These are phyloP conservation scores for Cystoisospora suis DNA, from an alignment of 169 alveolate genomes.

Conservation along the genomic window DNA sequence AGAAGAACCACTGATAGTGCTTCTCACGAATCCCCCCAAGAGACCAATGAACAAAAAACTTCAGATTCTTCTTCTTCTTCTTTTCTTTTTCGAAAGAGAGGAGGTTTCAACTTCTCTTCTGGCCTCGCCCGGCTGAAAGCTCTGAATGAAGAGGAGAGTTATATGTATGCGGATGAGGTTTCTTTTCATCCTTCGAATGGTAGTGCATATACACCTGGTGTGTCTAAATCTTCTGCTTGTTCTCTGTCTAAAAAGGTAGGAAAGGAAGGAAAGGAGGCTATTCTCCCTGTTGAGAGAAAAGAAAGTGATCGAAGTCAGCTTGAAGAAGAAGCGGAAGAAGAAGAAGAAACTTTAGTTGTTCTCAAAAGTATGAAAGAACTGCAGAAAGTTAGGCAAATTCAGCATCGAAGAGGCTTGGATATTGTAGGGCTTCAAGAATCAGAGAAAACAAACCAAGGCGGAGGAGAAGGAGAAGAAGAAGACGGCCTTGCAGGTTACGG, in stretches of 20 bases:
- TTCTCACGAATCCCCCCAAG: too few species aligned
- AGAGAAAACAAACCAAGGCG: background rate
- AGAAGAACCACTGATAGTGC: too few species aligned
- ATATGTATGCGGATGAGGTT: background rate
- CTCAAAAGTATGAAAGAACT: background rate
- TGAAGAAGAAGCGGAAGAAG: background rate
- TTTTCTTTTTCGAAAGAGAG: background rate
- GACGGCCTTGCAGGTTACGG: conserved; percentile 32
- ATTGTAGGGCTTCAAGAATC: background rate
- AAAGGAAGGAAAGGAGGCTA: background rate
- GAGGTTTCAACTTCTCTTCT: background rate
- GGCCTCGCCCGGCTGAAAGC: conserved; percentile 24
- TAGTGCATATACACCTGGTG: background rate
- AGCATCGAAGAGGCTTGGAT: background rate
- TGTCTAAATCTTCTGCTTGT: background rate
- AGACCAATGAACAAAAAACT: too few species aligned
- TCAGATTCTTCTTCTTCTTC: background rate
- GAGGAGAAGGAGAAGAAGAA: background rate
- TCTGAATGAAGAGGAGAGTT: background rate
- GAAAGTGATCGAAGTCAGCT: background rate
- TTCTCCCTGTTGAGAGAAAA: background rate
- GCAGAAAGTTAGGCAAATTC: background rate
- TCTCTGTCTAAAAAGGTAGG: background rate
- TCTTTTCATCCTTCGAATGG: background rate
- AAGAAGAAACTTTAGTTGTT: background rate